Percentiles rank a stretch among this genome's conserved stretches.
These are phyloP conservation scores for Phytopythium ostracodes DNA, from an alignment of 352 stramenopile species.

Conservation along the genomic window DNA sequence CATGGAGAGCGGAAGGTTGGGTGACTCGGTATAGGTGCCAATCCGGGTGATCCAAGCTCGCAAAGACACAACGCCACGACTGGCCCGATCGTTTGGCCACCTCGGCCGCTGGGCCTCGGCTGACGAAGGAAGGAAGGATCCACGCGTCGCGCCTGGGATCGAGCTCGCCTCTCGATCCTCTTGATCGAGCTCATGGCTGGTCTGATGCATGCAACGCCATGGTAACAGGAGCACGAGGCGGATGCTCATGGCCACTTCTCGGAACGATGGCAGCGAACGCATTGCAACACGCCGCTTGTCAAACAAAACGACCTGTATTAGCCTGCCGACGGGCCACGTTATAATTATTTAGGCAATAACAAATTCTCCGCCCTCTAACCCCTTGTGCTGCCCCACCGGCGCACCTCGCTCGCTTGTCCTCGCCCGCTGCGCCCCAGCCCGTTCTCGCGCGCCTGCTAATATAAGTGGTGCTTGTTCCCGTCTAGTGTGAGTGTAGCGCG, in stretches of 20 bases:
- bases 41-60: background rate
- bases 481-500: constrained; percentile 20
- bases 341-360: constrained; percentile 31
- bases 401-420: constrained; percentile 1
- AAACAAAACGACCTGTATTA: constrained; percentile 23
- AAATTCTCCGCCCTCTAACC: constrained; percentile 19
- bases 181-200: too few relatives aligned
- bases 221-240: background rate
- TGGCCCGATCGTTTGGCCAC: background rate
- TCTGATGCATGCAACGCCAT: background rate
- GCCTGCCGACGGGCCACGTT: constrained; percentile 31
- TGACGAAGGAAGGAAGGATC: background rate
- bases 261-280: background rate
- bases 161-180: too few relatives aligned
- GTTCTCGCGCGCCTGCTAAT: constrained; percentile 3
- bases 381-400: constrained; percentile 2
- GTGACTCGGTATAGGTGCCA: background rate
- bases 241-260: background rate
- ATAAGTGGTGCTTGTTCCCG: constrained; percentile 9
- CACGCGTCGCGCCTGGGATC: background rate
- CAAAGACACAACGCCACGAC: background rate
- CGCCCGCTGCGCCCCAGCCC: background rate
- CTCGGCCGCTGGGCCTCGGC: background rate
- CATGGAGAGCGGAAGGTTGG: background rate
- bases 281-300: background rate